Evolutionary conservation across 2,329 filamentous ascomycete genomes (phyloP).

Genomic region (Xylaria sp.): DNA sequence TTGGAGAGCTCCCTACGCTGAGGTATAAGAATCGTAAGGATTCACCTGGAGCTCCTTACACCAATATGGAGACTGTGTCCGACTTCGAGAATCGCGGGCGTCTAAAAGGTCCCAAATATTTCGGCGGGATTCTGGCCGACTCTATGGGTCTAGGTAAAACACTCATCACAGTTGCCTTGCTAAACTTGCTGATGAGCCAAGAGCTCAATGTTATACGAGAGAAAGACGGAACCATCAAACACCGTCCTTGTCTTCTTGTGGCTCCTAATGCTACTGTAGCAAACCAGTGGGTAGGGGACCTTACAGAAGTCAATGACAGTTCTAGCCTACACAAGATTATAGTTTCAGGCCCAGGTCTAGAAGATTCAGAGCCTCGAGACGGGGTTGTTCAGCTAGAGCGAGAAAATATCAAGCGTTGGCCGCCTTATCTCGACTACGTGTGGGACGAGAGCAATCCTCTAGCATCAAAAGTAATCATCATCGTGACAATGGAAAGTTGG

Average conservation of each 20-base stretch:
- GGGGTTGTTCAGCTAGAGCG: constrained; percentile 27
- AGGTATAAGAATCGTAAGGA: constrained; percentile 19
- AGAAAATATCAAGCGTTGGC: constrained; percentile 39
- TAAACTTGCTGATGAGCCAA: constrained; percentile 42
- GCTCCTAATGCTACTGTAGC: constrained; percentile 44
- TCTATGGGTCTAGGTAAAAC: constrained; percentile 50
- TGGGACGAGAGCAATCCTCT: constrained; percentile 41
- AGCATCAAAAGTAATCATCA: constrained; percentile 41
- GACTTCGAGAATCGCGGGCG: constrained; percentile 36
- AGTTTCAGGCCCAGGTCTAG: constrained; percentile 34
- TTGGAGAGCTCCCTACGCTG: constrained; percentile 43
- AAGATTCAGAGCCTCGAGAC: background rate
- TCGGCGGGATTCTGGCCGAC: constrained; percentile 47
- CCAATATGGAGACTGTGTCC: constrained; percentile 4
- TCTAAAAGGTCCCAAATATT: constrained; percentile 42
- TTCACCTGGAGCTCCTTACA: background rate
- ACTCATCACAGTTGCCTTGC: constrained; percentile 40
- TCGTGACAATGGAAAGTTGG: constrained; percentile 47
- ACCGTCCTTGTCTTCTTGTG: constrained; percentile 45
- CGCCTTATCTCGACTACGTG: constrained; percentile 35
- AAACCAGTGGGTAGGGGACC: constrained; percentile 45
- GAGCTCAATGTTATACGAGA: constrained; percentile 32
- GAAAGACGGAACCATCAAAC: constrained; percentile 23
- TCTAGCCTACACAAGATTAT: constrained; percentile 34
- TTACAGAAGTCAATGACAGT: constrained; percentile 33